Base-by-base conservation (phyloP, 2,329 filamentous ascomycete genomes). In the Colletotrichum magnum region DNA sequence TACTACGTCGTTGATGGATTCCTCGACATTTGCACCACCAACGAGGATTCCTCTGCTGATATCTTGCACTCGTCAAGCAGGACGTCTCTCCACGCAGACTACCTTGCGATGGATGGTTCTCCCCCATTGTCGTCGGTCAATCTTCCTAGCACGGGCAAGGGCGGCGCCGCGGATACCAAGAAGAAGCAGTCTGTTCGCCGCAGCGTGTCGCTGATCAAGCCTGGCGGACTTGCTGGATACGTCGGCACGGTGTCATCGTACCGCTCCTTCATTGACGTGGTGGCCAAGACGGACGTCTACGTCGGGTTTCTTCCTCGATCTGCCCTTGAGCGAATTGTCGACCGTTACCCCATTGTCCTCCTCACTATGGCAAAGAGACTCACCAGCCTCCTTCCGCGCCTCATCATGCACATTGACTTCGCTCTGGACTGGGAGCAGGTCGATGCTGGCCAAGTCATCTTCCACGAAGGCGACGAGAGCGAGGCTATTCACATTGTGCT, bases 1-100 rank as follows among this genome's bases (percentile, higher is more conserved):
- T 99, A 99, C 82, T 99, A 99, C 80, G 95, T 99, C 3, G 93
- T 99, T 58, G 96, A 99, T 78, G 96, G 96, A 0, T 99, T 99
- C 75, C 83, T 99, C 43, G 96, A 99, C 75, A 95, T 98, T 51
- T 94, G 94, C 70, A 92, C 97, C n/a, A 91, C 93, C 2, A 84
- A 89, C 0, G 89, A 91, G 48, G 90, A 92, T n/a, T 74, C 79
- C 0, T 76, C 80, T 0, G 77, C 77, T 13, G 81, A 83, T 69
- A 83, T 85, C 5, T 71, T 85, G 6, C 81, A 79, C 36, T 78
- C 80, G 4, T 75, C 80, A 4, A 76, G 77, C 65, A 77, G 77
- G 69, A 75, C 77, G 36, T 79, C 76, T 67, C 73, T 74, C 3
- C 75, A 70, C 26, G 24, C 68, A 16, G 66, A 65, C n/a, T 57